A percentile compares a stretch with the other conserved stretches of the same genome.
phyloP scores from a whole-genome alignment of 805 yeast genomes.

The Tetrapisispora taiwanensis region DNA sequence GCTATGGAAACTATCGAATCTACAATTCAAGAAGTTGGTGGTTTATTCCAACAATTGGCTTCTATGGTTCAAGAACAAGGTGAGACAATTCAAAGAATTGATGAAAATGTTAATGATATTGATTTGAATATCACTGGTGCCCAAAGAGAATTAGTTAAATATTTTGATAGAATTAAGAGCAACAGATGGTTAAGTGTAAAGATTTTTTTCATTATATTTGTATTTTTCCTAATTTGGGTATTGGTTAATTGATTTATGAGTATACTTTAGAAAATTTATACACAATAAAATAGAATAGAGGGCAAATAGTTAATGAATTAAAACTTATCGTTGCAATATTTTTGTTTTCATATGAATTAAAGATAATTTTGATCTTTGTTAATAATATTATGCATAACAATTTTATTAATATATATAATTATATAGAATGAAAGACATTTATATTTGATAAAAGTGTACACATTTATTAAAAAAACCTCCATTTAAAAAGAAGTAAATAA shows the following conservation, averaged over 20 bases:
- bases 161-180: conserved; percentile 75
- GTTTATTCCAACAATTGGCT: conserved; percentile 86
- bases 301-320: neutral
- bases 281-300: neutral
- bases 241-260: conserved; percentile 42
- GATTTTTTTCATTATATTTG: conserved; percentile 76
- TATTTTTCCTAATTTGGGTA: conserved; percentile 71
- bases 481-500: neutral
- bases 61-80: conserved; percentile 98
- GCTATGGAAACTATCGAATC: conserved; percentile 96
- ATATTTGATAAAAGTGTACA: too few relatives aligned
- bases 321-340: neutral
- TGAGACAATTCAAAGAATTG: conserved; percentile 90
- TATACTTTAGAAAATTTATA: neutral
- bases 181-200: conserved; percentile 88
- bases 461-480: too few relatives aligned
- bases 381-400: too few relatives aligned
- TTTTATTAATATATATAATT: too few relatives aligned
- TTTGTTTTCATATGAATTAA: neutral
- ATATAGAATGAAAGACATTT: too few relatives aligned
- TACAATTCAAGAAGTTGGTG: conserved; percentile 96
- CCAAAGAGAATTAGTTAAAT: conserved; percentile 83
- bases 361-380: too few relatives aligned
- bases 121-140: conserved; percentile 86
- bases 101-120: conserved; percentile 89